Evolutionary conservation across 169 alveolate species (phyloP).

Genomic region (Babesia caballi): DNA sequence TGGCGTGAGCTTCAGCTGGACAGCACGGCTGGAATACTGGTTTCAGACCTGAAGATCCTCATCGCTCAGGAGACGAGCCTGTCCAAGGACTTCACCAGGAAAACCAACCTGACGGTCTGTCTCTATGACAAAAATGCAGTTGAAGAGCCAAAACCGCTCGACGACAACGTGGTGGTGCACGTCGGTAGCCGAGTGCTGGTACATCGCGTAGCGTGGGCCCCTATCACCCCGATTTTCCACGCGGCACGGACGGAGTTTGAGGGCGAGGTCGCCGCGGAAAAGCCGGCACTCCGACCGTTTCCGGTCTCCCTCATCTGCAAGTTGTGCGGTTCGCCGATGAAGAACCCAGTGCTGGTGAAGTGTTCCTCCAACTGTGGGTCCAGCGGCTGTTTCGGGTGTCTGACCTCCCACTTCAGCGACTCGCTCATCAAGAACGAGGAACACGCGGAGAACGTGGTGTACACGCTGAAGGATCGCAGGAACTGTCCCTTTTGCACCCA

Average conservation of each 20-base stretch:
- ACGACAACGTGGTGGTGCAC: conserved; percentile 58
- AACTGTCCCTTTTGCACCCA: conserved; percentile 52
- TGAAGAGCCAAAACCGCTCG: conserved; percentile 30
- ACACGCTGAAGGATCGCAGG: conserved; percentile 16
- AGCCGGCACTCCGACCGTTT: conserved; percentile 4
- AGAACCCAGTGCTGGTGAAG: conserved; percentile 50
- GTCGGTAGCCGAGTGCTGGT: conserved; percentile 47
- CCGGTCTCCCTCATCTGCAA: conserved; percentile 61
- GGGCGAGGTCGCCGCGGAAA: conserved; percentile 13
- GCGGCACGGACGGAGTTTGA: conserved; percentile 53
- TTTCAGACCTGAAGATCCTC: conserved; percentile 57
- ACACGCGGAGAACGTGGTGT: conserved; percentile 6
- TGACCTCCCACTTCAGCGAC: conserved; percentile 23
- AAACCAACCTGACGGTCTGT: conserved; percentile 42
- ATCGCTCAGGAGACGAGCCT: conserved; percentile 62
- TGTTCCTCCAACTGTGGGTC: conserved; percentile 61
- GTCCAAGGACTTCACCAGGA: conserved; percentile 54
- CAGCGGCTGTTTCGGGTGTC: conserved; percentile 52
- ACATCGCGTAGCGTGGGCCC: conserved; percentile 65
- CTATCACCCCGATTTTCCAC: conserved; percentile 49
- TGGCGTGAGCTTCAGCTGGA: conserved; percentile 65
- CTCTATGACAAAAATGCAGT: conserved; percentile 49
- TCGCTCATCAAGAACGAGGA: conserved; percentile 21
- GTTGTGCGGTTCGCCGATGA: conserved; percentile 46
- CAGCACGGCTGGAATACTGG: conserved; percentile 36